Evolutionary conservation across 2,329 filamentous ascomycete genomes (phyloP).

Genomic region (Fusarium verticillioides): DNA sequence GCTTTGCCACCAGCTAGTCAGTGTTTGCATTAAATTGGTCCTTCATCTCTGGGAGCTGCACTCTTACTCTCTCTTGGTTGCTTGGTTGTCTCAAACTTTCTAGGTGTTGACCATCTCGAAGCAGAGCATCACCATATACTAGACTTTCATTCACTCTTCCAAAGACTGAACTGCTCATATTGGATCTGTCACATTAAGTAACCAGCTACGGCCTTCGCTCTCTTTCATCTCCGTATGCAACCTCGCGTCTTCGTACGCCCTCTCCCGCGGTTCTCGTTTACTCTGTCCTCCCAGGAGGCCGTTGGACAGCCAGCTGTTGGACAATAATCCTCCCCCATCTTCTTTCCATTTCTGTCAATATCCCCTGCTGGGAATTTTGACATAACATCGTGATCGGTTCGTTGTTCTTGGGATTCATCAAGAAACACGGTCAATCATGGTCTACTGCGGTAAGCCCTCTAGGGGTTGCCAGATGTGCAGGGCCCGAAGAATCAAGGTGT

Average conservation of each 20-base stretch:
- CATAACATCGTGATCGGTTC: not conserved
- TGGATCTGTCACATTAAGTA: slow-evolving; percentile 23
- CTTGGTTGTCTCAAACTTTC: not conserved
- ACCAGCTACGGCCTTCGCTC: slow-evolving; percentile 17
- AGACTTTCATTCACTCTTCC: not conserved
- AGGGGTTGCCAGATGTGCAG: slow-evolving; percentile 80
- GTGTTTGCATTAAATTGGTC: slow-evolving; percentile 11
- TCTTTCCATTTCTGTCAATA: slow-evolving; percentile 2
- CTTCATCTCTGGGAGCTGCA: slow-evolving; percentile 1
- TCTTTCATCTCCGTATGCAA: slow-evolving; percentile 38
- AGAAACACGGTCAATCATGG: slow-evolving; percentile 57
- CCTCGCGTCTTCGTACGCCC: slow-evolving; percentile 44
- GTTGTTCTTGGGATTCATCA: not conserved
- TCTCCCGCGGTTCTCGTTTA: slow-evolving; percentile 29
- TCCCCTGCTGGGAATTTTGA: slow-evolving; percentile 1
- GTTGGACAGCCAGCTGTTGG: slow-evolving; percentile 32
- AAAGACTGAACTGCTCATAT: slow-evolving; percentile 5
- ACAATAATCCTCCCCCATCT: slow-evolving; percentile 11
- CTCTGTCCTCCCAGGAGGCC: slow-evolving; percentile 38
- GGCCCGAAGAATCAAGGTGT: slow-evolving; percentile 77
- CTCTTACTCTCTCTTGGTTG: not conserved
- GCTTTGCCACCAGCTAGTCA: slow-evolving; percentile 17
- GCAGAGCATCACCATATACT: slow-evolving; percentile 5
- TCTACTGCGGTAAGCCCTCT: slow-evolving; percentile 74
- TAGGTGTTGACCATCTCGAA: slow-evolving; percentile 4